These are phyloP conservation scores for Penicillium janthinellum DNA, from an alignment of 2,329 filamentous ascomycete species.

Conservation along the genomic window DNA sequence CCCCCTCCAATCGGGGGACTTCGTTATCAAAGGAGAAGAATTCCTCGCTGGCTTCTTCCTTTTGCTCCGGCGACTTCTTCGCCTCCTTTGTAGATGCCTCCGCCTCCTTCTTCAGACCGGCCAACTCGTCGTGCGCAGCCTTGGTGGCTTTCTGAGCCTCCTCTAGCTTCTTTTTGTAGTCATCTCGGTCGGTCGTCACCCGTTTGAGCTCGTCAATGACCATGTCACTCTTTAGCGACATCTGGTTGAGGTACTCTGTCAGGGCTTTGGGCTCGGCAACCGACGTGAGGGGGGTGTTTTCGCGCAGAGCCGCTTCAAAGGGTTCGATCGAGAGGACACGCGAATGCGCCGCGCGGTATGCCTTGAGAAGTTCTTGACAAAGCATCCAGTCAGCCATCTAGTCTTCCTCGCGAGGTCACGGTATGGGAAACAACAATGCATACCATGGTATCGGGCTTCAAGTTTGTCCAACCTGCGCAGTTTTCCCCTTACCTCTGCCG, in stretches of 20 bases:
- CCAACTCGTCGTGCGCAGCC: slow-evolving; percentile 65
- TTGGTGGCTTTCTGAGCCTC: slow-evolving; percentile 66
- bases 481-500: slow-evolving; percentile 73
- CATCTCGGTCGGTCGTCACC: slow-evolving; percentile 78
- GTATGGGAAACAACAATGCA: neutral
- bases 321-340: slow-evolving; percentile 85
- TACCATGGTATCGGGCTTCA: slow-evolving; percentile 83
- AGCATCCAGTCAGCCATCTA: neutral
- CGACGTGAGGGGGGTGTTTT: slow-evolving; percentile 87
- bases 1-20: slow-evolving; percentile 75
- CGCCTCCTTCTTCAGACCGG: slow-evolving; percentile 53
- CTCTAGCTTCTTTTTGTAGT: slow-evolving; percentile 74
- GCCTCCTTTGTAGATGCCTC: slow-evolving; percentile 18
- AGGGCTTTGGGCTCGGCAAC: slow-evolving; percentile 83
- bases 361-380: slow-evolving; percentile 76
- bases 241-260: slow-evolving; percentile 85
- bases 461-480: slow-evolving; percentile 87
- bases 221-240: slow-evolving; percentile 86
- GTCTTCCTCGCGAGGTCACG: neutral
- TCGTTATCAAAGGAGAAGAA: slow-evolving; percentile 94
- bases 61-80: slow-evolving; percentile 17
- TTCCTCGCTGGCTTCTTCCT: slow-evolving; percentile 60
- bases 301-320: slow-evolving; percentile 86
- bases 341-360: slow-evolving; percentile 87
- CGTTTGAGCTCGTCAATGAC: slow-evolving; percentile 90